Percentiles rank a stretch among this genome's conserved stretches.
Evolutionary conservation across 225 moss, liverwort and hornwort genomes (phyloP).

Genomic region (Bryum argenteum): DNA sequence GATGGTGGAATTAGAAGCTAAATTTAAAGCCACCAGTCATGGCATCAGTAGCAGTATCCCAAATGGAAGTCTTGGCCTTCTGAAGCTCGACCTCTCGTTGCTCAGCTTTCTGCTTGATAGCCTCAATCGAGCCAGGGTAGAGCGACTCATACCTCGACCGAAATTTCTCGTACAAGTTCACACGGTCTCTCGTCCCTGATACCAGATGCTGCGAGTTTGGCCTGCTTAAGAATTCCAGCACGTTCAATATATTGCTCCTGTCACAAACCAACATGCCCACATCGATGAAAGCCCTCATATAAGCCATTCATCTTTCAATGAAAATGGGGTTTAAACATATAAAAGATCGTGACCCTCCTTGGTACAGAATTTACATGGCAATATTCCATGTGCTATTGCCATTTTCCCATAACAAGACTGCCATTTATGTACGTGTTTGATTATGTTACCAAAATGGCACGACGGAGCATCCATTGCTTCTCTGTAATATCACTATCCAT

Average conservation of each 20-base stretch:
- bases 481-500: too few species aligned
- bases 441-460: too few species aligned
- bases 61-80: slow-evolving; percentile 65
- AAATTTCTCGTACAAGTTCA: slow-evolving; percentile 70
- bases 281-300: not conserved
- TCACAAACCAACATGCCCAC: slow-evolving; percentile 18
- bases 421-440: too few species aligned
- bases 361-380: too few species aligned
- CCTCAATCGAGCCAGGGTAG: slow-evolving; percentile 61
- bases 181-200: slow-evolving; percentile 83
- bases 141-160: slow-evolving; percentile 62
- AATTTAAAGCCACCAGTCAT: slow-evolving; percentile 85
- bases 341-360: too few species aligned
- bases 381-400: too few species aligned
- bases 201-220: slow-evolving; percentile 90
- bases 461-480: too few species aligned
- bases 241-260: slow-evolving; percentile 84
- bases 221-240: slow-evolving; percentile 81
- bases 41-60: slow-evolving; percentile 74
- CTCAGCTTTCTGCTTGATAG: slow-evolving; percentile 43
- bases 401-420: too few species aligned
- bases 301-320: too few species aligned
- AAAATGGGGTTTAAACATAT: not conserved
- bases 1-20: slow-evolving; percentile 44
- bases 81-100: slow-evolving; percentile 40